A percentile compares a stretch with the other conserved stretches of the same genome.
These are phyloP conservation scores for Irpex rosettiformis DNA, from an alignment of 1,284 basidiomycete species.

Conservation along the genomic window DNA sequence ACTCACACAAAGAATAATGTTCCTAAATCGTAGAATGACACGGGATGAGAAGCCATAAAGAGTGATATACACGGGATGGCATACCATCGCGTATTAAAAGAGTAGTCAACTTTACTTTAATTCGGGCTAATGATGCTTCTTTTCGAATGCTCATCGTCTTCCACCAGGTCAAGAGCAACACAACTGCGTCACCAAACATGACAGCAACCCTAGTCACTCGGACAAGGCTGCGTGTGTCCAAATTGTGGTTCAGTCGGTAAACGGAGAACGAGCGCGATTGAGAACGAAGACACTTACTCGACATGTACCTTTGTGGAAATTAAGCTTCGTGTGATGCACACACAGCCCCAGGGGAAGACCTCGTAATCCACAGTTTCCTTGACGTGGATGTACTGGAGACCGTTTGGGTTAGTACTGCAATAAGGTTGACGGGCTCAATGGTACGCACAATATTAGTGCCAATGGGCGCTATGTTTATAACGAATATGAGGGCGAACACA, in stretches of 20 bases:
- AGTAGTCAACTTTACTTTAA: not conserved
- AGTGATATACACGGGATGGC: not conserved
- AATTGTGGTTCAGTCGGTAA: not conserved
- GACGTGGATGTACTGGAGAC: not conserved
- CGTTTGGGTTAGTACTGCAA: not conserved
- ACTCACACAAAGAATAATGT: conserved; percentile 1
- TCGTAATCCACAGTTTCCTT: not conserved
- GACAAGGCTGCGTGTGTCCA: not conserved
- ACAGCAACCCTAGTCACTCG: not conserved
- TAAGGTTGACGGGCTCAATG: not conserved
- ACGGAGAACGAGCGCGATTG: not conserved
- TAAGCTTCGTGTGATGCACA: not conserved
- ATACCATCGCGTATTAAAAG: conserved; percentile 3
- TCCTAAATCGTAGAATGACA: not conserved
- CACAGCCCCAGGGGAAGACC: not conserved
- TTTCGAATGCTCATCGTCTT: conserved; percentile 3
- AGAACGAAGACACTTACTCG: not conserved
- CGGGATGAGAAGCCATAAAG: not conserved
- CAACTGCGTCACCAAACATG: conserved; percentile 1
- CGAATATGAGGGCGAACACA: not conserved
- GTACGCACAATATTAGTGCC: conserved; percentile 1
- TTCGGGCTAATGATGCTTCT: not conserved
- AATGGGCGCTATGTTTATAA: not conserved
- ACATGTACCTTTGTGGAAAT: not conserved
- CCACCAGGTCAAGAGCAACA: not conserved